A percentile compares a stretch with the other conserved stretches of the same genome.
These are phyloP conservation scores for Fusarium abutilonis DNA, from an alignment of 2,329 filamentous ascomycete species.

Conservation along the genomic window DNA sequence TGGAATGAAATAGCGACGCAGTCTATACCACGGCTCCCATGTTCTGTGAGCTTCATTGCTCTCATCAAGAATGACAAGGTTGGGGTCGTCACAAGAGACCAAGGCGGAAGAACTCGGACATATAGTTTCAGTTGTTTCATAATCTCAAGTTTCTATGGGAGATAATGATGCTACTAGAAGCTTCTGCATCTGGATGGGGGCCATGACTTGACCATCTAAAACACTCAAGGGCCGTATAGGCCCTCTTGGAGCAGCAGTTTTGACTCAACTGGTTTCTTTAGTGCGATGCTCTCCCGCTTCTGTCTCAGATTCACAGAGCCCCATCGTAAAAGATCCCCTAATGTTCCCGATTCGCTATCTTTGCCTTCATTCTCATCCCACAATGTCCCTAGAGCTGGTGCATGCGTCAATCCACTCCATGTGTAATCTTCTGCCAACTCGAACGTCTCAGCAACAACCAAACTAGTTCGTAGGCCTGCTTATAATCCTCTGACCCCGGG, in stretches of 20 bases:
- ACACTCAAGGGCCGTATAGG: background rate
- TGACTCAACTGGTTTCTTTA: background rate
- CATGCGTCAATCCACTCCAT: slow-evolving; percentile 19
- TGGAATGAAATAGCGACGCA: too few relatives aligned
- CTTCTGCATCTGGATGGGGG: too few relatives aligned
- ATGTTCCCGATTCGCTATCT: slow-evolving; percentile 19
- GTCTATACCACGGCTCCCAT: too few relatives aligned
- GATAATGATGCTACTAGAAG: too few relatives aligned
- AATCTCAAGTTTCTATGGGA: too few relatives aligned
- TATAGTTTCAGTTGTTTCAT: too few relatives aligned
- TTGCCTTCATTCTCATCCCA: slow-evolving; percentile 29
- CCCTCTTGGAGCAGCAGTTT: background rate
- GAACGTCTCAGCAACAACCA: slow-evolving; percentile 17
- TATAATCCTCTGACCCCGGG: slow-evolving; percentile 17
- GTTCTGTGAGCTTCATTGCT: too few relatives aligned
- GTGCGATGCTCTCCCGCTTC: background rate
- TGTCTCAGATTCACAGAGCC: background rate
- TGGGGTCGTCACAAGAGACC: too few relatives aligned
- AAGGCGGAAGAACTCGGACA: too few relatives aligned
- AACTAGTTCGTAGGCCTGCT: slow-evolving; percentile 20
- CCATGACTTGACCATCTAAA: too few relatives aligned
- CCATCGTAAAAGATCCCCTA: slow-evolving; percentile 22
- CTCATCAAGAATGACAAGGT: too few relatives aligned
- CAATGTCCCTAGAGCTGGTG: slow-evolving; percentile 8
- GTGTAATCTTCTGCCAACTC: slow-evolving; percentile 30